These are phyloP conservation scores for Candida awuae DNA, from an alignment of 805 yeast genomes.

Conservation along the genomic window DNA sequence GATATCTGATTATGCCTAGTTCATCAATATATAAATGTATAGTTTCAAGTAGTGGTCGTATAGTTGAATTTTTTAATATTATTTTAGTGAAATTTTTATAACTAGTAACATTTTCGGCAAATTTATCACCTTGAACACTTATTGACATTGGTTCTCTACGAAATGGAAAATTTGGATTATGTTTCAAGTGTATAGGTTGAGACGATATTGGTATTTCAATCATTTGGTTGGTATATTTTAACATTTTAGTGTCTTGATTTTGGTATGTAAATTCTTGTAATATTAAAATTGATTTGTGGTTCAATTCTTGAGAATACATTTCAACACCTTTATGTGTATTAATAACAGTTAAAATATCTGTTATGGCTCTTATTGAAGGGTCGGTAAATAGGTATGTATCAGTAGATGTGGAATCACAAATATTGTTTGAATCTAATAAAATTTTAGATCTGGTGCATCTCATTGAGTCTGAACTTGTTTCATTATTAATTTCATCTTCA, in stretches of 20 bases:
- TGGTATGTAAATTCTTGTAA: conserved; percentile 2
- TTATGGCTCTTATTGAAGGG: neutral
- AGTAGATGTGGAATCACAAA: neutral
- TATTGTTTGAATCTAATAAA: neutral
- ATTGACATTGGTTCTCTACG: conserved; percentile 14
- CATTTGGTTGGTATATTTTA: conserved; percentile 13
- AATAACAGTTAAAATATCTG: neutral
- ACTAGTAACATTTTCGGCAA: conserved; percentile 4
- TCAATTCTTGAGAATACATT: neutral
- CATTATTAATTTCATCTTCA: no score
- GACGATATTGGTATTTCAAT: conserved; percentile 12
- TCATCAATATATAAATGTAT: neutral
- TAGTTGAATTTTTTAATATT: conserved; percentile 8
- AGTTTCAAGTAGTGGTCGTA: neutral
- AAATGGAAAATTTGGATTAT: conserved; percentile 13
- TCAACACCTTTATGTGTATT: neutral
- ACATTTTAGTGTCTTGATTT: neutral
- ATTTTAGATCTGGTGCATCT: neutral
- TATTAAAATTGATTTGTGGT: neutral
- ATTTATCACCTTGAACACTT: conserved; percentile 5
- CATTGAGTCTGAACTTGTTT: no score
- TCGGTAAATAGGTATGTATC: no score
- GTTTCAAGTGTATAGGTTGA: neutral
- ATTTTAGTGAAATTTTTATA: conserved; percentile 12
- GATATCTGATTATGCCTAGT: neutral